Conservation (phyloP, 345 rosid genomes). For the Salix dunnii region DNA sequence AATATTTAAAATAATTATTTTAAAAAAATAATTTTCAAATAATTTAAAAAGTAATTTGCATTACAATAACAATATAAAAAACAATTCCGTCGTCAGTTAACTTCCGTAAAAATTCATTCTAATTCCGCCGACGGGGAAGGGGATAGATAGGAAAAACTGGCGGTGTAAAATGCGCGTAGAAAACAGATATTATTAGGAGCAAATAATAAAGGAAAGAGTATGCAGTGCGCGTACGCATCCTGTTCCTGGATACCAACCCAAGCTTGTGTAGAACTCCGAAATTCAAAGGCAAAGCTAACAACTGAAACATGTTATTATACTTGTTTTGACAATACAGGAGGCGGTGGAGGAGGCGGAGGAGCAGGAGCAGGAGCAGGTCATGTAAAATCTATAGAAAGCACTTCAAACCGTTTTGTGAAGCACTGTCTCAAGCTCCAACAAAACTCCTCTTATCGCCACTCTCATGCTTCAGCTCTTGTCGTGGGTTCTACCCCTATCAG, state of each 20-base stretch:
- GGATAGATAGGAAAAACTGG: not conserved
- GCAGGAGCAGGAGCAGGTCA: slow-evolving; percentile 20
- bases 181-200: not conserved
- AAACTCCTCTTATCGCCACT: slow-evolving; percentile 78
- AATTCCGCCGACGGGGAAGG: too few relatives aligned
- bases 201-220: not conserved
- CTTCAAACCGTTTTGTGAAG: slow-evolving; percentile 79
- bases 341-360: slow-evolving; percentile 8
- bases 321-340: not conserved
- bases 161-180: not conserved
- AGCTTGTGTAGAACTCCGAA: not conserved
- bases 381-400: slow-evolving; percentile 55
- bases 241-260: not conserved
- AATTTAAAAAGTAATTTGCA: too few relatives aligned
- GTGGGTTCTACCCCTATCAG: slow-evolving; percentile 81
- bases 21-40: too few relatives aligned
- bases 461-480: slow-evolving; percentile 68
- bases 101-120: too few relatives aligned
- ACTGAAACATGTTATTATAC: not conserved
- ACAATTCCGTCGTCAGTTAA: too few relatives aligned
- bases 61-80: too few relatives aligned
- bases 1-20: too few relatives aligned
- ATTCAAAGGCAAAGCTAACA: not conserved
- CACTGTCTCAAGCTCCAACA: slow-evolving; percentile 85
- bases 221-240: not conserved